Conservation (phyloP, 345 rosid species). For the Moricandia moricandioides region DNA sequence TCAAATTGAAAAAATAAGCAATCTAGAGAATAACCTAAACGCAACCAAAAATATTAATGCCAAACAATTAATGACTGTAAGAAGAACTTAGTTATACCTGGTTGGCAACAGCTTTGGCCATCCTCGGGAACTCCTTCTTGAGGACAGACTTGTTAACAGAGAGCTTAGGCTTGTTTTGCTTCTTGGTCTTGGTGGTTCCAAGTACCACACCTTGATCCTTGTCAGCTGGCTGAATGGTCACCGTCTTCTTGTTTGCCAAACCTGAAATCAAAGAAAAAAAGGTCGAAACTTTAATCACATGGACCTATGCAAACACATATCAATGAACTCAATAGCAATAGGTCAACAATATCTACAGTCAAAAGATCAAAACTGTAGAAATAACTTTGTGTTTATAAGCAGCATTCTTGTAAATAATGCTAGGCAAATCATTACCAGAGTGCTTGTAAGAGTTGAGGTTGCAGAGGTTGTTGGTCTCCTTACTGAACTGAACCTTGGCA, state of each 20-base stretch:
- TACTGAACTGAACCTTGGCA: slow-evolving; percentile 66
- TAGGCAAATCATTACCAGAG: slow-evolving; percentile 44
- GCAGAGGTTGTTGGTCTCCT: slow-evolving; percentile 70
- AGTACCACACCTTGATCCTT: slow-evolving; percentile 53
- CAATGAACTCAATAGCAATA: not conserved
- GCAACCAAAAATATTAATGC: too few relatives aligned
- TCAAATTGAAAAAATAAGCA: too few relatives aligned
- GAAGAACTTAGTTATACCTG: slow-evolving; percentile 43
- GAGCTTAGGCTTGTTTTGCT: slow-evolving; percentile 58
- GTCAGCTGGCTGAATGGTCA: slow-evolving; percentile 49
- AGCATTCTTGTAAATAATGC: not conserved
- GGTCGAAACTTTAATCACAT: not conserved
- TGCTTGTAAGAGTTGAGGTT: slow-evolving; percentile 78
- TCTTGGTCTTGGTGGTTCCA: slow-evolving; percentile 68
- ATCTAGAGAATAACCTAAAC: too few relatives aligned
- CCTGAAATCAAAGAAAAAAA: slow-evolving; percentile 28
- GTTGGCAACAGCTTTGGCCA: slow-evolving; percentile 65
- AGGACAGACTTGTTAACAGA: slow-evolving; percentile 59
- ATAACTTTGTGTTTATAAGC: not conserved
- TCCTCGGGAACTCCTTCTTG: slow-evolving; percentile 66
- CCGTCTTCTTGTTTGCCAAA: slow-evolving; percentile 61
- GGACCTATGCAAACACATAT: not conserved
- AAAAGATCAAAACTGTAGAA: not conserved
- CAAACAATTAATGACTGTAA: not conserved
- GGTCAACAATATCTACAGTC: not conserved